Evolutionary conservation across 345 rosid species (phyloP), one percentile per base, ranked within the genome.

Genomic region (Eucalyptus polybractea): DNA sequence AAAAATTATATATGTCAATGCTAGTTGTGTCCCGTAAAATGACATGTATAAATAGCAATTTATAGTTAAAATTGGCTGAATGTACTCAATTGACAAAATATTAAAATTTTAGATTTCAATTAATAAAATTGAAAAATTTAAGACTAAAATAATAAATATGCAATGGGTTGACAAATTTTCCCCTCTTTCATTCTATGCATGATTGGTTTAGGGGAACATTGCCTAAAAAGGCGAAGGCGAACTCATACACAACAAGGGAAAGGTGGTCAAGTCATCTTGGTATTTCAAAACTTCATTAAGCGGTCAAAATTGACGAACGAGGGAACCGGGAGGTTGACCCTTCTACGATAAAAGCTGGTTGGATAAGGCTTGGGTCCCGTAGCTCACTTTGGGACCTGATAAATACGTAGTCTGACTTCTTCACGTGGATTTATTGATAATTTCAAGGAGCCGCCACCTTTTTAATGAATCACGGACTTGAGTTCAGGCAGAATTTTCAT

Each of bases 11-110:
- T 56, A 9, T 24, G 62, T 56, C 6, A 24, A 24, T 24, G 1
- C 0, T 24, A 6, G 29, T 56, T 0, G 8, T 56, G 29, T 16
- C 27, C 10, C 6, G 1, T 56, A 56, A 1, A 24, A 56, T 9
- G 62, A 56, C 12, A 8, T 22, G 6, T 2, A 24, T 56, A 8
- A 22, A 24, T 56, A 56, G 6, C 6, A 56, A 56, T 56, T 56
- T 56, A 16, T 24, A 56, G 12, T 56, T 22, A 22, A 56, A 22
- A 56, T 56, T 56, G 12, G 4, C 6, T 56, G 0, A 1, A 56
- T 56, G 2, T 22, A 56, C 29, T 56, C 12, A 56, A 56, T 56
- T 4, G 6, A 22, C 29, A 56, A 56, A 56, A 56, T 22, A 56
- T 56, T 22, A 4, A 24, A 56, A 56, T 13, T 56, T 56, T 2